phyloP scores from a whole-genome alignment of 2,329 filamentous ascomycete genomes.

The Botrytis deweyae region DNA sequence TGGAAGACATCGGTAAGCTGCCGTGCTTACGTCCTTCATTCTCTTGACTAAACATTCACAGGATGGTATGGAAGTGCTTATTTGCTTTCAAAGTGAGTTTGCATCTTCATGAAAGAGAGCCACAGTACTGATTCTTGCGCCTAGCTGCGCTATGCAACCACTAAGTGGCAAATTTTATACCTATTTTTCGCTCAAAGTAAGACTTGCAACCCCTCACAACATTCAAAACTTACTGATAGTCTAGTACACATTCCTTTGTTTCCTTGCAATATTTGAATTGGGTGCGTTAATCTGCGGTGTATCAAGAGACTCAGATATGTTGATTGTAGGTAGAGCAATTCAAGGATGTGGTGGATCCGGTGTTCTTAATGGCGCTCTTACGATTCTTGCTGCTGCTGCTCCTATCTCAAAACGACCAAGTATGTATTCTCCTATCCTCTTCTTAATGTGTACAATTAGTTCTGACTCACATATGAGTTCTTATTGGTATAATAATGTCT shows the following conservation, averaged over 20 bases:
- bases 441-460: neutral
- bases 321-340: neutral
- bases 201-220: neutral
- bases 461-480: neutral
- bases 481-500: neutral
- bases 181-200: neutral
- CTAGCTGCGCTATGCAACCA: neutral
- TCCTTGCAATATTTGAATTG: neutral
- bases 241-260: conserved; percentile 6
- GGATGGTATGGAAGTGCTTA: conserved; percentile 2
- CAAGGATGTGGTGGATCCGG: neutral
- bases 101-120: neutral
- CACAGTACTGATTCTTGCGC: neutral
- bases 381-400: neutral
- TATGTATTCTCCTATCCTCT: neutral
- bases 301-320: neutral
- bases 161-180: conserved; percentile 4
- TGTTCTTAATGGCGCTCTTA: neutral
- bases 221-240: neutral
- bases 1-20: neutral
- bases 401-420: neutral
- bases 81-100: neutral
- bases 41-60: neutral
- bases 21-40: neutral
- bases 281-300: neutral